A percentile compares a stretch with the other conserved stretches of the same genome.
phyloP scores from a whole-genome alignment of 2,329 filamentous ascomycete species.

The Botryotinia convoluta region DNA sequence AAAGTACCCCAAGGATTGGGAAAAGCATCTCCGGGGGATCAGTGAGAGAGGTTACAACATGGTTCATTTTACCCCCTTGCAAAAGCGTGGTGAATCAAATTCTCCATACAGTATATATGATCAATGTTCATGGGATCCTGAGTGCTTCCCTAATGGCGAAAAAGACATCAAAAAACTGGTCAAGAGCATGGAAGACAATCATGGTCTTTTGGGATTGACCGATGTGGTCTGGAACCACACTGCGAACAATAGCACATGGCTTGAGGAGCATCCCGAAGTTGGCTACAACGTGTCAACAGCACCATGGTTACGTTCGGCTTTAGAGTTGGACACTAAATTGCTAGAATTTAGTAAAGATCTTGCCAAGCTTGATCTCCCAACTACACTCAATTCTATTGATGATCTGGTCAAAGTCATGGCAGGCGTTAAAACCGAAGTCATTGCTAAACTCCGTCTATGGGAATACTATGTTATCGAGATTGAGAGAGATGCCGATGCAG shows the following conservation, averaged over 20 bases:
- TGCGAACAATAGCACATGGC: conserved; percentile 91
- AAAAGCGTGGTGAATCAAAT: conserved; percentile 84
- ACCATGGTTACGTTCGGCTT: conserved; percentile 69
- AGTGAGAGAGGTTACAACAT: conserved; percentile 94
- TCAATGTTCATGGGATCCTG: conserved; percentile 81
- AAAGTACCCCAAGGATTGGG: conserved; percentile 84
- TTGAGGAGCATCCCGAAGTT: conserved; percentile 89
- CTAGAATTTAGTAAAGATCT: conserved; percentile 61
- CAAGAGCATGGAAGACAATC: conserved; percentile 75
- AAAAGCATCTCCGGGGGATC: conserved; percentile 84
- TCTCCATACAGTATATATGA: conserved; percentile 97
- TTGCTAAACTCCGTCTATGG: conserved; percentile 79
- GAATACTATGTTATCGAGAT: conserved; percentile 88
- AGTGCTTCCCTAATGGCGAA: conserved; percentile 81
- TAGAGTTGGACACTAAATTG: conserved; percentile 78
- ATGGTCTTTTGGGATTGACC: conserved; percentile 82
- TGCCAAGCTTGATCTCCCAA: conserved; percentile 70
- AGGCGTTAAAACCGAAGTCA: conserved; percentile 75
- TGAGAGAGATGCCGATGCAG: conserved; percentile 65
- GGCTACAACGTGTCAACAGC: conserved; percentile 93
- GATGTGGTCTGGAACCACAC: conserved; percentile 99
- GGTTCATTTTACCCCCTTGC: conserved; percentile 95
- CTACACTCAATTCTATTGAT: conserved; percentile 63
- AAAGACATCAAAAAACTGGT: conserved; percentile 76
- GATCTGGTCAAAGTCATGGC: conserved; percentile 83